Evolutionary conservation across 2,329 filamentous ascomycete species (phyloP), one percentile per base, ranked within the genome.

Genomic region (Raffaelea albimanens): DNA sequence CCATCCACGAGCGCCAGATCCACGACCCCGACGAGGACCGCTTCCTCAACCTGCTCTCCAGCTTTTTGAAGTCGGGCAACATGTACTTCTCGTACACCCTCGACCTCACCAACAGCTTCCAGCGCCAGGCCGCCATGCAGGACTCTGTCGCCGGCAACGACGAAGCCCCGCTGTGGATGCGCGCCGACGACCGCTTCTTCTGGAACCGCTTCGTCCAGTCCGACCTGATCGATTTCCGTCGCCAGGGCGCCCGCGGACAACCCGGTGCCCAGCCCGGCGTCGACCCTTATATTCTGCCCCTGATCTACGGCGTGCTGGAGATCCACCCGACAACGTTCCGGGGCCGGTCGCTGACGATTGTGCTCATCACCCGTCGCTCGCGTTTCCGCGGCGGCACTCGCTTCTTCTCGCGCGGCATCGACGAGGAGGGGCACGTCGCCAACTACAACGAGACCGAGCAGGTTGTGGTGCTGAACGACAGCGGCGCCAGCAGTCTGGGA

Each of bases 361-460:
- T 83, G 34, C 76, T 98, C 44, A 91, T 97, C 58, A 95, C 91
- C 22, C 78, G 93, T 52, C 80, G 93, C 57, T 95, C 90, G 20
- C 79, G 94, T 56, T 83, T 93, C 65, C 80, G 91, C 52, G 90
- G 83, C 33, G 93, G 93, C 40, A 97, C 93, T 16, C 76, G 94
- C 61, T 97, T 96, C 68, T 93, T 98, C 63, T 94, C 93, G 2
- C 82, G 93, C 54, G 93, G 93, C 45, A 80, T 97, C 42, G 91
- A 98, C 61, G 90, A 95, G 55, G 75, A 93, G 52, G 93, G 93
- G 21, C 82, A 97, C 63, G 93, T 93, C n/a, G 88, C 93, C 55
- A 98, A 98, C 64, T 98, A 91, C 75, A 98, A 98, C 62, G 93
- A 98, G 72, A 97, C 93, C 0, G 93, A 98, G 63, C 93, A 98